These are phyloP conservation scores for Calocera viscosa DNA, from an alignment of 768 basidiomycete genomes.

Conservation along the genomic window DNA sequence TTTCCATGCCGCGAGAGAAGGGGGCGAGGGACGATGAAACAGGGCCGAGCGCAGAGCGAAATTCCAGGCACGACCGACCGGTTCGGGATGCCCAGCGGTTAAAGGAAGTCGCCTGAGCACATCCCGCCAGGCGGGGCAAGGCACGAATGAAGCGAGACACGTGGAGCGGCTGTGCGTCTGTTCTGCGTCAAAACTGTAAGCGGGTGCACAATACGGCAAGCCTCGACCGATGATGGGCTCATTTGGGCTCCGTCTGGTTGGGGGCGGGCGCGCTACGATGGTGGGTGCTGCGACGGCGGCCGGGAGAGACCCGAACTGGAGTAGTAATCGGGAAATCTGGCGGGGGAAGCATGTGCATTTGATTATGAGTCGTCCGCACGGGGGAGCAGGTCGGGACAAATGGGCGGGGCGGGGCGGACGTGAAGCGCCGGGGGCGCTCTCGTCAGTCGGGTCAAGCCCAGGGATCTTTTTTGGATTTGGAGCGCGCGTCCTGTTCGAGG, in stretches of 20 bases:
- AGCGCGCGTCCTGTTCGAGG: neutral
- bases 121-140: conserved; percentile 1
- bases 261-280: no score
- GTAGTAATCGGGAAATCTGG: no score
- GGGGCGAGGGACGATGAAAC: neutral
- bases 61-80: neutral
- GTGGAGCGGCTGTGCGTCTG: conserved; percentile 9
- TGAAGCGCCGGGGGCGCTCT: neutral
- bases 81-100: neutral
- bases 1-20: neutral
- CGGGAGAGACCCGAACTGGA: neutral
- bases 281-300: neutral
- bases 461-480: conserved; percentile 1
- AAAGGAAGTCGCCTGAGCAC: neutral
- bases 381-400: neutral
- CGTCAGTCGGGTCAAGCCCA: neutral
- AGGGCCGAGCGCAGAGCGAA: neutral
- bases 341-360: no score
- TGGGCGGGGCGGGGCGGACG: neutral
- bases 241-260: neutral
- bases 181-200: conserved; percentile 7
- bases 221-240: neutral
- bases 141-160: conserved; percentile 9
- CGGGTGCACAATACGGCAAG: neutral
- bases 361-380: neutral